Evolutionary conservation across 768 basidiomycete species (phyloP).

Genomic region (Mrakia gelida): DNA sequence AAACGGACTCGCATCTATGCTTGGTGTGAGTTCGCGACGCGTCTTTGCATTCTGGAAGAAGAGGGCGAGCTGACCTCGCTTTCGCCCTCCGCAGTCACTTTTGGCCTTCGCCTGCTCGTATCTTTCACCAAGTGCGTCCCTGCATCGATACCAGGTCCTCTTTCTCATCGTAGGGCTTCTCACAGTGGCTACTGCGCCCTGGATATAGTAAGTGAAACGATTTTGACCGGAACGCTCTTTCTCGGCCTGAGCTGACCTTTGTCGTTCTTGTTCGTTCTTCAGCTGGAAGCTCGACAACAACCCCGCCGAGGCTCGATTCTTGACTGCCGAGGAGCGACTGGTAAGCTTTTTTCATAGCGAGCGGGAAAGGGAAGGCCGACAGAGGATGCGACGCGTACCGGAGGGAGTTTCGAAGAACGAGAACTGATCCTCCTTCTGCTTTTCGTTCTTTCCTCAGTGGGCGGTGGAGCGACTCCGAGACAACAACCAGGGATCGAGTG

Average conservation of each 20-base stretch:
- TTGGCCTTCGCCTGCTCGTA: slow-evolving; percentile 49
- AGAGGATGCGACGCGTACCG: too few relatives aligned
- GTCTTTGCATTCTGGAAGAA: too few relatives aligned
- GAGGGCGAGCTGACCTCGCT: too few relatives aligned
- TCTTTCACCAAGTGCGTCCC: slow-evolving; percentile 40
- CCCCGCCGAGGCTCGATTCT: slow-evolving; percentile 35
- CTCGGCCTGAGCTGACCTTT: too few relatives aligned
- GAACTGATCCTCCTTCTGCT: too few relatives aligned
- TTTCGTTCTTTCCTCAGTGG: background rate
- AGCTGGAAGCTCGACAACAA: slow-evolving; percentile 35
- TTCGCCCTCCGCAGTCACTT: too few relatives aligned
- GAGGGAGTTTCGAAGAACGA: too few relatives aligned
- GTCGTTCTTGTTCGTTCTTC: too few relatives aligned
- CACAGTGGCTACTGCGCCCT: slow-evolving; percentile 43
- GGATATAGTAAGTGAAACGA: too few relatives aligned
- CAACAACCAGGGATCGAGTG: slow-evolving; percentile 30
- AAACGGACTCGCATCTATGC: slow-evolving; percentile 50
- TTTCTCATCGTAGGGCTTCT: slow-evolving; percentile 52
- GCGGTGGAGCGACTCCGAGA: slow-evolving; percentile 38
- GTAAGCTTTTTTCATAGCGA: too few relatives aligned
- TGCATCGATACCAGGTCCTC: slow-evolving; percentile 50
- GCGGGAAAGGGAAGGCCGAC: too few relatives aligned
- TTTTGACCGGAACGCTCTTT: too few relatives aligned
- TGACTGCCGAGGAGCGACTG: slow-evolving; percentile 36
- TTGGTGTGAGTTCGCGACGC: slow-evolving; percentile 38